These are phyloP conservation scores for Globisporangium echinulatum DNA, from an alignment of 352 stramenopile genomes.

Conservation along the genomic window DNA sequence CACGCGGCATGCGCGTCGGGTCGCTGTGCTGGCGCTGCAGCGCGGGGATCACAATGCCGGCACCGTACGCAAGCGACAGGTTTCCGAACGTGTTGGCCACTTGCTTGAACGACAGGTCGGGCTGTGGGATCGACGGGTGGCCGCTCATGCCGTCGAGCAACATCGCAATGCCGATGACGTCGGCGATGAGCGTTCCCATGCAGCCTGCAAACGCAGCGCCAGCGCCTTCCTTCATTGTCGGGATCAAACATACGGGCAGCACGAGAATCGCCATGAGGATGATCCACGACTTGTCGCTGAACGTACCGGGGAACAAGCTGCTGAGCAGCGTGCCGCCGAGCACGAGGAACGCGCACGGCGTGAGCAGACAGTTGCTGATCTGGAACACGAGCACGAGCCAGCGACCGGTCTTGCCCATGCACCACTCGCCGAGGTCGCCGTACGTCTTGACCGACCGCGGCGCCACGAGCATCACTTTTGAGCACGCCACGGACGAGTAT, in stretches of 20 bases:
- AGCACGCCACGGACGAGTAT: conserved; percentile 18
- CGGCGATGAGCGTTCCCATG: conserved; percentile 40
- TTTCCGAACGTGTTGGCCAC: conserved; percentile 21
- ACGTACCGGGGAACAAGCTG: conserved; percentile 39
- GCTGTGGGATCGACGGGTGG: conserved; percentile 8
- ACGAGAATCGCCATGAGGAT: conserved; percentile 35
- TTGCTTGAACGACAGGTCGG: conserved; percentile 20
- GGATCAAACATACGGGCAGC: conserved; percentile 33
- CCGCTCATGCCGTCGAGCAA: conserved; percentile 5
- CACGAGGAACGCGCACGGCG: conserved; percentile 48
- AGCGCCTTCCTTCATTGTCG: conserved; percentile 39
- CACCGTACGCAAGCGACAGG: conserved; percentile 22
- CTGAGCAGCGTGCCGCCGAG: conserved; percentile 43
- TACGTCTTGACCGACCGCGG: conserved; percentile 18
- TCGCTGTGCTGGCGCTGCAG: conserved; percentile 22
- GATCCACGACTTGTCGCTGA: conserved; percentile 46
- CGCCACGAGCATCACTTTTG: conserved; percentile 19
- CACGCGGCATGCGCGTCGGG: conserved; percentile 22
- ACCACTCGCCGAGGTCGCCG: conserved; percentile 22
- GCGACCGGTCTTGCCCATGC: conserved; percentile 17
- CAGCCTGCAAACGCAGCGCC: conserved; percentile 33
- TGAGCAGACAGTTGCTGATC: conserved; percentile 25
- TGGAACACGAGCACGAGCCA: conserved; percentile 13
- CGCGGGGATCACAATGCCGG: conserved; percentile 21
- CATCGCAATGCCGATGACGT: conserved; percentile 28